Percentiles rank a stretch among this genome's conserved stretches.
Conservation (phyloP, 805 yeast genomes). For the Pichia gijzeniarum region DNA sequence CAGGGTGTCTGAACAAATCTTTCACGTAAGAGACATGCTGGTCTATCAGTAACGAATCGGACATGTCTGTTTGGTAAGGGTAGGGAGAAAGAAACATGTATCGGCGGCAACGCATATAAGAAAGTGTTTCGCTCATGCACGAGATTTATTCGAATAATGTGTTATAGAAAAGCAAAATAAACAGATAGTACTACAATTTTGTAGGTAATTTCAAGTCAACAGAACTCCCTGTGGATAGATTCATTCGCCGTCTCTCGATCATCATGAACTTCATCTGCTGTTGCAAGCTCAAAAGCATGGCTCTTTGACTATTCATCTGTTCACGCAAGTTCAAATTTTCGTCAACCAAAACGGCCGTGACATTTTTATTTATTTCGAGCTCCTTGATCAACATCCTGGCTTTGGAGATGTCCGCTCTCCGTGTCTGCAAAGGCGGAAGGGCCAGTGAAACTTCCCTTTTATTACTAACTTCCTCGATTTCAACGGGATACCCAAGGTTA, state of each 20-base stretch:
- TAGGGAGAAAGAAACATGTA: too few species aligned
- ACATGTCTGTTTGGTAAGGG: background rate
- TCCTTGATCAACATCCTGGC: conserved; percentile 21
- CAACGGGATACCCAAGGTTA: conserved; percentile 42
- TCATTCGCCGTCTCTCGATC: conserved; percentile 34
- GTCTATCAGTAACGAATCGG: conserved; percentile 10
- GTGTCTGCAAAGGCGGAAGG: background rate
- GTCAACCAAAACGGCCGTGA: conserved; percentile 19
- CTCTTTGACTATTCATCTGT: conserved; percentile 40
- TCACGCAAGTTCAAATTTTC: conserved; percentile 35
- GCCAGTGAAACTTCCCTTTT: background rate
- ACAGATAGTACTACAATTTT: conserved; percentile 7
- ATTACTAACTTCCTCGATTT: conserved; percentile 37
- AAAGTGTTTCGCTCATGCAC: too few species aligned
- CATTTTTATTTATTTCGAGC: conserved; percentile 22
- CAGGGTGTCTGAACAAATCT: conserved; percentile 45
- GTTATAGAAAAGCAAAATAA: too few species aligned
- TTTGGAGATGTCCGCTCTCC: conserved; percentile 33
- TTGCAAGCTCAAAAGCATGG: conserved; percentile 38
- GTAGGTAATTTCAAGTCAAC: conserved; percentile 5
- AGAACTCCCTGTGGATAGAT: conserved; percentile 2
- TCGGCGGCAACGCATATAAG: too few species aligned
- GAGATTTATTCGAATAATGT: too few species aligned
- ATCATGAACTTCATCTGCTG: conserved; percentile 47
- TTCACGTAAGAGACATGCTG: conserved; percentile 53